These are phyloP conservation scores for Aspergillus bertholletiae DNA, from an alignment of 495 filamentous ascomycete genomes.

Conservation along the genomic window DNA sequence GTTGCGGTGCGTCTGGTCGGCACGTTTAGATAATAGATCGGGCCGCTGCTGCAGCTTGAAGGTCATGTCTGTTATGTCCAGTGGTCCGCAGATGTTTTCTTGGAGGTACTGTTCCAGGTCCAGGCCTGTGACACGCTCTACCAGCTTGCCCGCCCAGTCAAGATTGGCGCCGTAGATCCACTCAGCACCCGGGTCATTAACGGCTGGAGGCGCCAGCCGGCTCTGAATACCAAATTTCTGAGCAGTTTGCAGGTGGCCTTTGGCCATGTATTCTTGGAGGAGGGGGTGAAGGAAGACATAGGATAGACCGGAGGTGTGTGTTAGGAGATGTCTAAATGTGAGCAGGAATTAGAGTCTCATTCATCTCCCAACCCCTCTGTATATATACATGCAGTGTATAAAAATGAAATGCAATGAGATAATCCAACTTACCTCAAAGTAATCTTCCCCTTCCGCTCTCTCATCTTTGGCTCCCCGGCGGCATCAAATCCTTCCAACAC, in stretches of 20 bases:
- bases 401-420: too few relatives aligned
- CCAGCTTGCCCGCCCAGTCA: conserved; percentile 49
- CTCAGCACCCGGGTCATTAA: conserved; percentile 45
- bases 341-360: too few relatives aligned
- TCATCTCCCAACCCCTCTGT: too few relatives aligned
- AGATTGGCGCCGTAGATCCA: conserved; percentile 50
- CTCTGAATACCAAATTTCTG: conserved; percentile 15
- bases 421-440: too few relatives aligned
- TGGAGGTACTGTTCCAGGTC: conserved; percentile 44
- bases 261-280: conserved; percentile 31
- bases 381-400: too few relatives aligned
- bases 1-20: neutral
- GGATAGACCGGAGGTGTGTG: conserved; percentile 44
- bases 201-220: conserved; percentile 32
- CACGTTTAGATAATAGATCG: conserved; percentile 13
- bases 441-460: too few relatives aligned
- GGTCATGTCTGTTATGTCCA: too few relatives aligned
- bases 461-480: too few relatives aligned
- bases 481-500: too few relatives aligned
- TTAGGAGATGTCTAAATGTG: conserved; percentile 44
- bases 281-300: conserved; percentile 41
- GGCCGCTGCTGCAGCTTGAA: conserved; percentile 43
- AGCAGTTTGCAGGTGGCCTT: neutral
- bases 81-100: conserved; percentile 39
- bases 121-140: conserved; percentile 35